Conservation (phyloP, 2,329 filamentous ascomycete genomes). For the Pestalotiopsis sp. region DNA sequence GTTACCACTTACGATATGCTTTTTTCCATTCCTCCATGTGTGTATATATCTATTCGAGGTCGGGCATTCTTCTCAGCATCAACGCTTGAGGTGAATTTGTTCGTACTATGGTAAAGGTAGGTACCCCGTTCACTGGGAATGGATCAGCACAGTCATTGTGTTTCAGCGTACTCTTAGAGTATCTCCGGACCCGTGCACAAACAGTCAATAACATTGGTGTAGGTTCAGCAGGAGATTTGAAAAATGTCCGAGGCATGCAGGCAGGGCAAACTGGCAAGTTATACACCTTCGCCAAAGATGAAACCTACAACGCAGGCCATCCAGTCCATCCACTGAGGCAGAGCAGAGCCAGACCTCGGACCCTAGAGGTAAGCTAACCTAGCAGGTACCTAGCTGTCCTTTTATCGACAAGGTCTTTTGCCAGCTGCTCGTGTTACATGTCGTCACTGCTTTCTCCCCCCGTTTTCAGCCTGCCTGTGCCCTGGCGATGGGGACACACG, state of each 20-base stretch:
- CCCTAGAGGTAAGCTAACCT: background rate
- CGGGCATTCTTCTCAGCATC: too few species aligned
- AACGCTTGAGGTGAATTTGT: too few species aligned
- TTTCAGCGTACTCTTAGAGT: background rate
- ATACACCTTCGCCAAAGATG: background rate
- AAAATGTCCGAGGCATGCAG: background rate
- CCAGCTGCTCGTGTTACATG: background rate
- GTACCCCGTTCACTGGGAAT: background rate
- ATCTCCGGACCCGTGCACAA: background rate
- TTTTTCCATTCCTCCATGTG: too few species aligned
- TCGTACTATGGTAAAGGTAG: too few species aligned
- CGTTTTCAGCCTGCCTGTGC: background rate
- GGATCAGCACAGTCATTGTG: background rate
- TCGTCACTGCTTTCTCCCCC: slow-evolving; percentile 6
- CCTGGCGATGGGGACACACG: background rate
- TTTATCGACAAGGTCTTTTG: background rate
- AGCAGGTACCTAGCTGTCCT: background rate
- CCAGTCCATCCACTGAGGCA: background rate
- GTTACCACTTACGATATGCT: too few species aligned
- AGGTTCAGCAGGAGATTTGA: background rate
- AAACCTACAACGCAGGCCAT: background rate
- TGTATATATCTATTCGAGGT: too few species aligned
- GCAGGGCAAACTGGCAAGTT: too few species aligned
- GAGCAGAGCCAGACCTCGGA: background rate
- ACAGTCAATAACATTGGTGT: background rate